These are phyloP conservation scores for Collybia sp. DNA, from an alignment of 768 basidiomycete genomes.

Conservation along the genomic window DNA sequence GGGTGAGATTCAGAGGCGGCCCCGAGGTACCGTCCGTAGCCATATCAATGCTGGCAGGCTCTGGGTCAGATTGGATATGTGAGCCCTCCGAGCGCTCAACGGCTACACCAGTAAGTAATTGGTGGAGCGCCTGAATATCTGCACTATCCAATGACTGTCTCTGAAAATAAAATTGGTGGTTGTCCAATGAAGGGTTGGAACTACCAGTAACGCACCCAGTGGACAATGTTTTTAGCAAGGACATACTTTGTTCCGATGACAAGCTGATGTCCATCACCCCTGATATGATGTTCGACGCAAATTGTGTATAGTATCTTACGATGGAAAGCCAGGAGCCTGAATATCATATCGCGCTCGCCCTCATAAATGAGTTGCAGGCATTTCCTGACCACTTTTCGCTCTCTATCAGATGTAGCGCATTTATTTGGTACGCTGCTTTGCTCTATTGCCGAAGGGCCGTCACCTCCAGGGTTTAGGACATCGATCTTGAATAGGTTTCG, in stretches of 20 bases:
- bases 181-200: no score
- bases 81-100: neutral
- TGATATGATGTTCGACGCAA: conserved; percentile 15
- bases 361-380: conserved; percentile 9
- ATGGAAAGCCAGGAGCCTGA: conserved; percentile 9
- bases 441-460: conserved; percentile 10
- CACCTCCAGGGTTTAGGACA: conserved; percentile 10
- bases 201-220: conserved; percentile 16
- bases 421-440: neutral
- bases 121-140: neutral
- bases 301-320: conserved; percentile 16
- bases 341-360: conserved; percentile 5
- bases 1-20: no score
- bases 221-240: conserved; percentile 13
- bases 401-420: neutral
- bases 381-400: conserved; percentile 1
- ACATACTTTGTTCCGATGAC: conserved; percentile 20
- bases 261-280: neutral
- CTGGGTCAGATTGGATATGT: neutral
- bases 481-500: conserved; percentile 18
- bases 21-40: no score
- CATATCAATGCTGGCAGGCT: neutral
- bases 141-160: neutral
- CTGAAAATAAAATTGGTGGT: conserved; percentile 4
- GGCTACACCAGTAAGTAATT: neutral